Evolutionary conservation across 1,284 basidiomycete species (phyloP).

Genomic region (Trametes hirsuta): DNA sequence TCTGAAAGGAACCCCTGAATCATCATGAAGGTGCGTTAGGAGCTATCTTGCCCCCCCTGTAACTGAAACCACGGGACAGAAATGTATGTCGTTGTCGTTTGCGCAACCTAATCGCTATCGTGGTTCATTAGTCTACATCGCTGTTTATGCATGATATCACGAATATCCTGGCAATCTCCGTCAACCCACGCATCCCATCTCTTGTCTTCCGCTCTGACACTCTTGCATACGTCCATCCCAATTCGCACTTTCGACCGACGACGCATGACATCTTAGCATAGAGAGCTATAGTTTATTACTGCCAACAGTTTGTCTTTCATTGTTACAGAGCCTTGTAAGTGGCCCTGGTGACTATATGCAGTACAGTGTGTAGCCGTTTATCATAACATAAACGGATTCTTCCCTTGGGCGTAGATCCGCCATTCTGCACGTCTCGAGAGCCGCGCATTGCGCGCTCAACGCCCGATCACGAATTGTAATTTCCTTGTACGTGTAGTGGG

Average conservation of each 20-base stretch:
- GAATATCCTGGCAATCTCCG: slow-evolving; percentile 6
- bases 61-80: background rate
- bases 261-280: slow-evolving; percentile 13
- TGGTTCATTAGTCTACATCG: background rate
- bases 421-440: too few species aligned
- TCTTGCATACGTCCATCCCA: slow-evolving; percentile 18
- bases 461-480: too few species aligned
- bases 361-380: background rate
- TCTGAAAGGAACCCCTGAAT: slow-evolving; percentile 19
- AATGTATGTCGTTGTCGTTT: too few species aligned
- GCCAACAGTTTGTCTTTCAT: background rate
- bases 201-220: slow-evolving; percentile 1
- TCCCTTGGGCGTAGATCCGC: background rate
- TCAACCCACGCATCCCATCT: background rate
- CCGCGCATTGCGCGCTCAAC: background rate
- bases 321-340: background rate
- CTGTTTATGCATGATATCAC: background rate
- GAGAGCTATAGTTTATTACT: background rate
- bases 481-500: too few species aligned
- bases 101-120: background rate
- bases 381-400: background rate
- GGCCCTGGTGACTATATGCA: background rate
- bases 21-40: slow-evolving; percentile 9
- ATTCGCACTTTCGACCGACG: background rate
- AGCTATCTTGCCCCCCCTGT: too few species aligned